Percentiles rank a stretch among this genome's conserved stretches.
These are phyloP conservation scores for Buddleja alternifolia DNA, from an alignment of 257 asterid genomes.

Conservation along the genomic window DNA sequence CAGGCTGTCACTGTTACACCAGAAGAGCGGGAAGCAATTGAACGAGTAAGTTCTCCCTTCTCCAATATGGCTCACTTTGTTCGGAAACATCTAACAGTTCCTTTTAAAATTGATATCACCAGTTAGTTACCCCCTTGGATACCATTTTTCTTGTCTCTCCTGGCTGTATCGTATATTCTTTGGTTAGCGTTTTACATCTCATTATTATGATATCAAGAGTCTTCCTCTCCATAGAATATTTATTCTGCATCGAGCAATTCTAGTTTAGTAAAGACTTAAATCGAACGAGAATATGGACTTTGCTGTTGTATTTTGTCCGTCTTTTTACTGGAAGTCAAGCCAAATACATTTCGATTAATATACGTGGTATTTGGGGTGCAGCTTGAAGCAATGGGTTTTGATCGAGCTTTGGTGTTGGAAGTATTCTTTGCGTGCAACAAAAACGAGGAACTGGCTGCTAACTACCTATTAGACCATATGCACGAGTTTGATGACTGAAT, in stretches of 20 bases:
- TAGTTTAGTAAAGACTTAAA: no score
- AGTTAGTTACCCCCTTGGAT: constrained; percentile 4
- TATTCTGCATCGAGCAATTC: background rate
- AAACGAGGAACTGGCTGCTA: constrained; percentile 80
- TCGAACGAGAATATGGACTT: no score
- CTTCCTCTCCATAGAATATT: background rate
- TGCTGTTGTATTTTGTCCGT: no score
- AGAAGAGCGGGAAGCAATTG: constrained; percentile 90
- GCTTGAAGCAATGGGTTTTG: constrained; percentile 85
- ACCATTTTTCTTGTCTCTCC: background rate
- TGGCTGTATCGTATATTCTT: background rate
- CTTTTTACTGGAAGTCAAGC: no score
- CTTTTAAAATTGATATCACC: background rate
- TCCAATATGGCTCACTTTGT: background rate
- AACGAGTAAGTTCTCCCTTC: constrained; percentile 59
- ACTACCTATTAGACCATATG: constrained; percentile 74
- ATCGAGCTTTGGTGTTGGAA: constrained; percentile 72
- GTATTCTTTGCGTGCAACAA: constrained; percentile 81
- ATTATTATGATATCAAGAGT: background rate
- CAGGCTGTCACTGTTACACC: constrained; percentile 85
- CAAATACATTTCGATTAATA: no score
- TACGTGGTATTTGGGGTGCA: constrained; percentile 41
- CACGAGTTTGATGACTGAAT: constrained; percentile 71
- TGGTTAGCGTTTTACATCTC: background rate
- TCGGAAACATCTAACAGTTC: background rate